Percentiles rank a stretch among this genome's conserved stretches.
Conservation (phyloP, 2,329 filamentous ascomycete species). For the Rutstroemia sp. region DNA sequence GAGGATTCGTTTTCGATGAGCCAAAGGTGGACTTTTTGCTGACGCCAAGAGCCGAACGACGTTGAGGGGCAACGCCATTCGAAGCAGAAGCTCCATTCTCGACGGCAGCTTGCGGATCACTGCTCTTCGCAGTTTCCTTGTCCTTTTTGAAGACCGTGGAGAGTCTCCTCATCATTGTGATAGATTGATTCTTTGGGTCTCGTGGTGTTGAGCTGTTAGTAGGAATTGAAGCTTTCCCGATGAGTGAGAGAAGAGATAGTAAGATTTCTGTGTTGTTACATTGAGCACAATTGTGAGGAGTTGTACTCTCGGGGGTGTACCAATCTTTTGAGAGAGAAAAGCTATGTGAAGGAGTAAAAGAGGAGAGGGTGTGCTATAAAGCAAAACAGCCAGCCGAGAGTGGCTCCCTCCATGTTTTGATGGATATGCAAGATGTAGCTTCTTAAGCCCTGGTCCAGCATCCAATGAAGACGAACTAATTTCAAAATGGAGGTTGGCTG, state of each 20-base stretch:
- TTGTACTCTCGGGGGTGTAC: background rate
- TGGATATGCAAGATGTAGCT: background rate
- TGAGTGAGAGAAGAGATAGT: background rate
- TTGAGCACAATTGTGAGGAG: background rate
- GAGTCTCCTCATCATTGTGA: slow-evolving; percentile 9
- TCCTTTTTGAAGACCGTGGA: slow-evolving; percentile 12
- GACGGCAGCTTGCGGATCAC: background rate
- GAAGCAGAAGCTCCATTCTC: slow-evolving; percentile 1
- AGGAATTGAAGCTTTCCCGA: background rate
- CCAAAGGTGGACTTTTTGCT: slow-evolving; percentile 1
- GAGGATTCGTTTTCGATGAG: background rate
- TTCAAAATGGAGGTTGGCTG: slow-evolving; percentile 1
- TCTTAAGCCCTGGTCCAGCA: background rate
- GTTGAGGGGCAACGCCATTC: background rate
- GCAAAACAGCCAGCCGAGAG: background rate
- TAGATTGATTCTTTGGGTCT: background rate
- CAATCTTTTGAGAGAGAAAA: background rate
- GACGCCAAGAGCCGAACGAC: background rate
- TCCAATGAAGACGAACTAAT: background rate
- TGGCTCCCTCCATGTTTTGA: background rate
- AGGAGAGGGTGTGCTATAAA: background rate
- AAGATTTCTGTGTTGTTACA: background rate
- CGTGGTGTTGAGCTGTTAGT: too few relatives aligned
- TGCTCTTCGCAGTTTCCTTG: slow-evolving; percentile 1
- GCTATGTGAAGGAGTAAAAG: background rate